phyloP scores from a whole-genome alignment of 2,329 filamentous ascomycete genomes.

The Neonectria hederae region DNA sequence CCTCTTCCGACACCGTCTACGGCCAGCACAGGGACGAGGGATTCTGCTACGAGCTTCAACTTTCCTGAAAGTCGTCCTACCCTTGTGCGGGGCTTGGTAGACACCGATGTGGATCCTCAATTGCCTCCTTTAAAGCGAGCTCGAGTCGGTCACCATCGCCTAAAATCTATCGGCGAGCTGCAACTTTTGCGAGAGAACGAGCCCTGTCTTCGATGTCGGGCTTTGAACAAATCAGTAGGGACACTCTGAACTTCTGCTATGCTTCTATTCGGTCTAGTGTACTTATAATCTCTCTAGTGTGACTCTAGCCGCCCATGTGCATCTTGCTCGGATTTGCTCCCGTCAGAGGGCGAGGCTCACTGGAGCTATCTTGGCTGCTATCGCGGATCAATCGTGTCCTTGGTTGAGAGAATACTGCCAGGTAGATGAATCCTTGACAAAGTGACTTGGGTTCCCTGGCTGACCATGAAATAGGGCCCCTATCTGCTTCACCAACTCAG shows the following conservation, averaged over 20 bases:
- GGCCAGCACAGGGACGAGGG: constrained; percentile 36
- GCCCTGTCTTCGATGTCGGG: constrained; percentile 62
- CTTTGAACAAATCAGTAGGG: constrained; percentile 57
- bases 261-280: not conserved
- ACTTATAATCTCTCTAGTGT: constrained; percentile 52
- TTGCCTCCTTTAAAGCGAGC: constrained; percentile 65
- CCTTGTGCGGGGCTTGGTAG: constrained; percentile 52
- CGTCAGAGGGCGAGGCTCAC: constrained; percentile 52
- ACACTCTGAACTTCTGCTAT: not conserved
- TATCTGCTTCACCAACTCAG: constrained; percentile 59
- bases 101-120: constrained; percentile 60
- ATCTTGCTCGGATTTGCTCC: constrained; percentile 54
- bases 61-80: constrained; percentile 52
- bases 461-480: constrained; percentile 49
- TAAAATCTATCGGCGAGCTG: constrained; percentile 67
- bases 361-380: constrained; percentile 63
- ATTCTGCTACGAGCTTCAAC: constrained; percentile 45
- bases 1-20: constrained; percentile 44
- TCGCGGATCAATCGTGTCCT: constrained; percentile 56
- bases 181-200: constrained; percentile 58
- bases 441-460: not conserved
- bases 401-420: constrained; percentile 62
- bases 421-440: constrained; percentile 47
- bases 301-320: constrained; percentile 61
- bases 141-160: constrained; percentile 60